Conservation (phyloP, 108 stramenopile genomes). For the Aurantiochytrium sp. region DNA sequence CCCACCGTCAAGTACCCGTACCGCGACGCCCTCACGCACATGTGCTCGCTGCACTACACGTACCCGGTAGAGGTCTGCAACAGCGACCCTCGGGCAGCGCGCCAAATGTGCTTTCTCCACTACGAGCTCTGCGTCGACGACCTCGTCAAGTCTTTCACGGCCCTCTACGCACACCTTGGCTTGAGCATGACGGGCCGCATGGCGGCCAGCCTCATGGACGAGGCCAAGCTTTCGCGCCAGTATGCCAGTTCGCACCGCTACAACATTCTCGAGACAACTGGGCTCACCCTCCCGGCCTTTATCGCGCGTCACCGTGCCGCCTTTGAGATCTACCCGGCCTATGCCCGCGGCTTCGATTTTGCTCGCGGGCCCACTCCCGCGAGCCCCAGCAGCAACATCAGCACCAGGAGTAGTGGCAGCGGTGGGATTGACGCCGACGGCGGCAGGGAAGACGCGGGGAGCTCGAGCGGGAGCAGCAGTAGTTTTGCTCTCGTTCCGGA, state of each 20-base stretch:
- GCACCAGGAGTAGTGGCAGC: no score
- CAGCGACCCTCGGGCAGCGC: neutral
- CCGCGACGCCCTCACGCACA: neutral
- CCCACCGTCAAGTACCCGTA: neutral
- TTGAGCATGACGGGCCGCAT: neutral
- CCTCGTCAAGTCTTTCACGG: slow-evolving; percentile 13
- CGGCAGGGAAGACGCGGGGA: no score
- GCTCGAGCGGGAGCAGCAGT: no score
- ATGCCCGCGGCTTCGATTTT: neutral
- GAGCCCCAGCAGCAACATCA: neutral
- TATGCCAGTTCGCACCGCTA: neutral
- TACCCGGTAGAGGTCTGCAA: neutral
- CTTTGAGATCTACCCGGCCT: slow-evolving; percentile 1
- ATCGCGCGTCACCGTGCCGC: neutral
- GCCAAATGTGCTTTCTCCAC: slow-evolving; percentile 16
- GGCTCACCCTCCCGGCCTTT: neutral
- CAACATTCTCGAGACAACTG: neutral
- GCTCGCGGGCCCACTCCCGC: neutral
- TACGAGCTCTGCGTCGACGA: slow-evolving; percentile 18
- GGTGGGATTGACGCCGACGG: no score
- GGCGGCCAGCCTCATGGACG: slow-evolving; percentile 5
- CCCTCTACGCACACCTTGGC: neutral
- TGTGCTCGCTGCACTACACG: slow-evolving; percentile 27
- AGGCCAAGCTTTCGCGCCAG: neutral
- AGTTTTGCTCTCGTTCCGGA: no score